phyloP scores from a whole-genome alignment of 306 rosid genomes.

The Rosa persica region DNA sequence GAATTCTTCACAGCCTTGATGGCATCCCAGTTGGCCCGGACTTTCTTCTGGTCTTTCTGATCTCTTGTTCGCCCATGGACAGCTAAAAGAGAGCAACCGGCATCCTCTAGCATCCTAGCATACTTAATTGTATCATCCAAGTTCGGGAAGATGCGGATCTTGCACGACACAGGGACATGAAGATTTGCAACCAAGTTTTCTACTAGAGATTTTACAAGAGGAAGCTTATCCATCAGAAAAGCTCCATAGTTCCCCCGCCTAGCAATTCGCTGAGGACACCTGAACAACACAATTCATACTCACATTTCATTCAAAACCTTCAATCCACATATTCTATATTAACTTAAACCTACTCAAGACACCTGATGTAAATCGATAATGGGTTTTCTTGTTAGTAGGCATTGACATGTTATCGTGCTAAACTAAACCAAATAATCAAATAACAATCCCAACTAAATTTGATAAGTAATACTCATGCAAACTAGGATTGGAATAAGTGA shows the following conservation, averaged over 20 bases:
- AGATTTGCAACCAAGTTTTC: constrained; percentile 81
- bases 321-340: neutral
- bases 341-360: neutral
- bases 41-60: constrained; percentile 83
- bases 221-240: constrained; percentile 93
- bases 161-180: constrained; percentile 88
- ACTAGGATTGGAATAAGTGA: neutral
- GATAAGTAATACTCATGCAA: neutral
- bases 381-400: neutral
- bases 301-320: neutral
- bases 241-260: constrained; percentile 88
- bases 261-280: constrained; percentile 98
- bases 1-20: constrained; percentile 80
- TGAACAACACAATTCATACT: constrained; percentile 24
- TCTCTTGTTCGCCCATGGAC: constrained; percentile 93
- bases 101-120: constrained; percentile 91
- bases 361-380: neutral
- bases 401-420: neutral
- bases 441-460: no score
- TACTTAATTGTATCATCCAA: constrained; percentile 75
- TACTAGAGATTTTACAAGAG: constrained; percentile 76
- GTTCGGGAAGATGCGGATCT: constrained; percentile 82
- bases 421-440: neutral
- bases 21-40: constrained; percentile 87
- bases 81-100: constrained; percentile 87